A percentile compares a stretch with the other conserved stretches of the same genome.
phyloP scores from a whole-genome alignment of 768 basidiomycete species.

The Suillus weaverae region DNA sequence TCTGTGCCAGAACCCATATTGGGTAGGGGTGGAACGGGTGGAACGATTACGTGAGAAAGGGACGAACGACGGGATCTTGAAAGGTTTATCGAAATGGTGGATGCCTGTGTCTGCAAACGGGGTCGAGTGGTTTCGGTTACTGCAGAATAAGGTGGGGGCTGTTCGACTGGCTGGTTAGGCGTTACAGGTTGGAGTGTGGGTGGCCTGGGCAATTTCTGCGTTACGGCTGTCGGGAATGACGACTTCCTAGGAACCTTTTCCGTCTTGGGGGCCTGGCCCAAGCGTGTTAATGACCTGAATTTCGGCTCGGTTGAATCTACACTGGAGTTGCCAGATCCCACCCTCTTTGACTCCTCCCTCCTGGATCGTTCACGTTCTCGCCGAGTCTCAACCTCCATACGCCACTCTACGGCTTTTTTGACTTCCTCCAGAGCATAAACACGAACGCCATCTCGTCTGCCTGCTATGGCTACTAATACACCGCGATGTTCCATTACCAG shows the following conservation, averaged over 20 bases:
- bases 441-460: slow-evolving; percentile 80
- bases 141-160: slow-evolving; percentile 66
- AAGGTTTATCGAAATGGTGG: slow-evolving; percentile 42
- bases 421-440: slow-evolving; percentile 89
- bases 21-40: slow-evolving; percentile 40
- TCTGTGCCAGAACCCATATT: slow-evolving; percentile 32
- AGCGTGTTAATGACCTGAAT: slow-evolving; percentile 51
- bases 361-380: slow-evolving; percentile 73
- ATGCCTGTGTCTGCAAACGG: slow-evolving; percentile 39
- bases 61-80: slow-evolving; percentile 54
- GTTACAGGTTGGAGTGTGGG: slow-evolving; percentile 26
- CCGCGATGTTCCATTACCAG: slow-evolving; percentile 92
- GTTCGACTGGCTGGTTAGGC: slow-evolving; percentile 40
- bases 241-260: slow-evolving; percentile 23
- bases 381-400: slow-evolving; percentile 76
- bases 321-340: slow-evolving; percentile 36
- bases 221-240: slow-evolving; percentile 12
- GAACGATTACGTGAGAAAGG: slow-evolving; percentile 58
- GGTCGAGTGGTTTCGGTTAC: slow-evolving; percentile 29
- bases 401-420: slow-evolving; percentile 84
- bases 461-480: slow-evolving; percentile 87
- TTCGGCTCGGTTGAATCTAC: slow-evolving; percentile 44
- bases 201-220: slow-evolving; percentile 27
- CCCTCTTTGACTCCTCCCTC: slow-evolving; percentile 64
- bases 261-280: slow-evolving; percentile 26